Evolutionary conservation across 768 basidiomycete species (phyloP).

Genomic region (Rhizopogon rudus): DNA sequence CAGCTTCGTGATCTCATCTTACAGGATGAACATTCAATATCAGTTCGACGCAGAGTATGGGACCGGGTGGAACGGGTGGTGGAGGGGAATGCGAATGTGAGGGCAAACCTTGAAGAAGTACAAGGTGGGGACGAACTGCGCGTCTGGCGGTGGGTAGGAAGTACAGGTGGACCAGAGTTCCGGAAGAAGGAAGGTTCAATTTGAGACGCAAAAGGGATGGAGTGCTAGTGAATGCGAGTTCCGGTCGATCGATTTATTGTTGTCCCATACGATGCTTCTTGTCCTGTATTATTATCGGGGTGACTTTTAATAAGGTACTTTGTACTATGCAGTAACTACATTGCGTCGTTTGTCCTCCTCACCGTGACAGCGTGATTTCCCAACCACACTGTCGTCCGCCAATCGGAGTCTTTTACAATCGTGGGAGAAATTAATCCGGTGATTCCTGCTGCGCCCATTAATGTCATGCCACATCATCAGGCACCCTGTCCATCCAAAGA

Average conservation of each 20-base stretch:
- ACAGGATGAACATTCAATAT: constrained; percentile 73
- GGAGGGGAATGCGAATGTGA: constrained; percentile 88
- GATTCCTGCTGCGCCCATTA: neutral
- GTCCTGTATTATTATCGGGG: neutral
- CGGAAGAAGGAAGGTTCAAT: constrained; percentile 32
- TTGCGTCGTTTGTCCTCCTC: neutral
- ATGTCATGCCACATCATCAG: neutral
- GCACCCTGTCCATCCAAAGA: neutral
- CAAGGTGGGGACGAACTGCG: constrained; percentile 82
- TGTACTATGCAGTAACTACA: too few relatives aligned
- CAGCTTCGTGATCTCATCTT: constrained; percentile 86
- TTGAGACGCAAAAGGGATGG: constrained; percentile 22
- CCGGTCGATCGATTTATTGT: neutral
- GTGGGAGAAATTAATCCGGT: neutral
- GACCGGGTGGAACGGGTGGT: constrained; percentile 78
- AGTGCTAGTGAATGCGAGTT: neutral
- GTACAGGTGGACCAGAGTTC: constrained; percentile 26
- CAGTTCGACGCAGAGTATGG: constrained; percentile 68
- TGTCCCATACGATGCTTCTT: neutral
- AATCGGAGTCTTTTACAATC: neutral
- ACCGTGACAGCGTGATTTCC: neutral
- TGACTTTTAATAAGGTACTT: neutral
- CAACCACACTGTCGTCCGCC: neutral
- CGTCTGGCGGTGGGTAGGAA: constrained; percentile 92
- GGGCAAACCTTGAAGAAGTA: constrained; percentile 79